Evolutionary conservation across 768 basidiomycete species (phyloP), one percentile per base, ranked within the genome.

Genomic region (Suillus decipiens): DNA sequence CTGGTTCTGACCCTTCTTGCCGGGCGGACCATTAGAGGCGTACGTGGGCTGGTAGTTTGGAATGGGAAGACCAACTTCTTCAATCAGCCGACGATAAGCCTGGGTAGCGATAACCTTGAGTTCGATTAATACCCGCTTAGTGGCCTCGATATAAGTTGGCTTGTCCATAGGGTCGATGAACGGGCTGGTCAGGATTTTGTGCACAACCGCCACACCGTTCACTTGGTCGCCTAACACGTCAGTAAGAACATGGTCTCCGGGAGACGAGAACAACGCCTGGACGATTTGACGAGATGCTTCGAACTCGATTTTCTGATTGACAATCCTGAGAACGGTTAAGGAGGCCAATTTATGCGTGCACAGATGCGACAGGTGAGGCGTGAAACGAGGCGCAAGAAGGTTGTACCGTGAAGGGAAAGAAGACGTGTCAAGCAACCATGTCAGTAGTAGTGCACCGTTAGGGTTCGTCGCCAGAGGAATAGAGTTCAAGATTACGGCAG

Each of bases 311-410:
- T 93, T 94, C 77, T 99, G 97, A 72, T 99, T 98, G 75, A 99
- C 90, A 69, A 99, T 94, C 73, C 96, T 85, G 67, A 99, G 82
- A 45, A 99, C 95, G 1, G 95, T 96, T 67, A 96, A 82, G 2
- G 95, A 97, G 0, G 97, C 96, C 69, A 99, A 77, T 77, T 99
- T 99, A 81, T 99, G 97, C 3, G 95, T 97, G 81, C 96, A 98
- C 63, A 99, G 83, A 76, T 99, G 96, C 3, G 95, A 95, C 43
- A 99, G 83, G 72, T 99, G 96, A 54, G 97, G 94, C 0, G 95
- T 94, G 77, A 99, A 96, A 56, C 96, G 93, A 53, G 95, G 95
- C 1, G 97, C 95, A 54, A 99, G 82, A 56, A 99, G 81, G 63
- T 90, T 89, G 81, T 97, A 99, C 50, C 97, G 87, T n/a, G 95